Percentiles rank a stretch among this genome's conserved stretches.
These are phyloP conservation scores for Solanum hybrid DNA, from an alignment of 305 asterid genomes.

Conservation along the genomic window DNA sequence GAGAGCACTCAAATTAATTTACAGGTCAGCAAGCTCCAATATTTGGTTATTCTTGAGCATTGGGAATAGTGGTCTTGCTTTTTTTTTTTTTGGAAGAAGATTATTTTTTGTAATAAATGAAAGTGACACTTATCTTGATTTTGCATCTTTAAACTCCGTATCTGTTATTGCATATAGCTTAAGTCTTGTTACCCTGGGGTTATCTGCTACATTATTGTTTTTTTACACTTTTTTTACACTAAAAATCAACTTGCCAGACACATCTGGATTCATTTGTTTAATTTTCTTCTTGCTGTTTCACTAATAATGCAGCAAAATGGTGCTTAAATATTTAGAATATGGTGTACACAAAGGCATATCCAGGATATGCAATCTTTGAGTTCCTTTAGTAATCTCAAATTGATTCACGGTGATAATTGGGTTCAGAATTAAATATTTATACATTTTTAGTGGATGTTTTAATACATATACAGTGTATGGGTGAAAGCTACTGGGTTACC, in stretches of 20 bases:
- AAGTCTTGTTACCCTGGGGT: background rate
- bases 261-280: background rate
- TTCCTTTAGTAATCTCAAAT: background rate
- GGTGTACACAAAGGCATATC: background rate
- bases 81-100: background rate
- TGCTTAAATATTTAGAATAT: background rate
- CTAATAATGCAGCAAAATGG: background rate
- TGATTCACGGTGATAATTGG: background rate
- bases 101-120: background rate
- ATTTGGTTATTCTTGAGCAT: background rate
- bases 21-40: slow-evolving; percentile 52
- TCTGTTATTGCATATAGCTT: background rate
- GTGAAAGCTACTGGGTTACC: background rate
- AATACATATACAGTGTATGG: background rate
- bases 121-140: background rate
- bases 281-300: background rate
- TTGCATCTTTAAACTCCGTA: background rate
- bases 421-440: background rate
- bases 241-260: background rate
- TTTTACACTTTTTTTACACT: background rate
- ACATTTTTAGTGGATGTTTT: background rate
- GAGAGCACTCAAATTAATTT: slow-evolving; percentile 57
- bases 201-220: background rate
- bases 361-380: background rate
- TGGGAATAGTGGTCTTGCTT: background rate